Conservation (phyloP, 768 basidiomycete species). For the Suillus subluteus region DNA sequence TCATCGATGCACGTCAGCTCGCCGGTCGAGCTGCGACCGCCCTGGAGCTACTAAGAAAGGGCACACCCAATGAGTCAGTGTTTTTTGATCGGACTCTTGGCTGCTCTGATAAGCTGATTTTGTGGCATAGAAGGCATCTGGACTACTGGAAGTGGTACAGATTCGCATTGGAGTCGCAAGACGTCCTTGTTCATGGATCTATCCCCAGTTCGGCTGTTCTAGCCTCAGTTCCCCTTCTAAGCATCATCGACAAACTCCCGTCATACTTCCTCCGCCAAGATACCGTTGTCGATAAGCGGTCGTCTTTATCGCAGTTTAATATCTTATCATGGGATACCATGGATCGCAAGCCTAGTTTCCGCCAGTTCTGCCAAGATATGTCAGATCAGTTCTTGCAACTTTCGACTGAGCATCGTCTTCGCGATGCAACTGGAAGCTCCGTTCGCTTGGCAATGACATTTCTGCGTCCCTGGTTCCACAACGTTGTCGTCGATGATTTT, state of each 20-base stretch:
- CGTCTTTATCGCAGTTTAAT: conserved; percentile 37
- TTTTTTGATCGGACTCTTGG: conserved; percentile 1
- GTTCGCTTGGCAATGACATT: conserved; percentile 70
- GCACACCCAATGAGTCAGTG: conserved; percentile 57
- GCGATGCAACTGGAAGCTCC: conserved; percentile 68
- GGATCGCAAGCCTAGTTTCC: conserved; percentile 62
- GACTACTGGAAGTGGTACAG: conserved; percentile 80
- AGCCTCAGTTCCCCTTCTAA: conserved; percentile 68
- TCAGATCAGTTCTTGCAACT: conserved; percentile 62
- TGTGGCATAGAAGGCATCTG: conserved; percentile 49
- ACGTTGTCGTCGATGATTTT: conserved; percentile 45
- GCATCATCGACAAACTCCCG: conserved; percentile 67
- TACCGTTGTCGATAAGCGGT: conserved; percentile 31
- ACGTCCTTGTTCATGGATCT: conserved; percentile 70
- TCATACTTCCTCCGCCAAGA: conserved; percentile 62
- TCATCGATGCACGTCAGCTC: conserved; percentile 71
- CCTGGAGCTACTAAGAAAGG: conserved; percentile 60
- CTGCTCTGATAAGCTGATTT: conserved; percentile 6
- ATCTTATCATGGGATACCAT: conserved; percentile 57
- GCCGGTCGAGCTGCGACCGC: conserved; percentile 63
- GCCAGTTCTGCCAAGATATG: conserved; percentile 72
- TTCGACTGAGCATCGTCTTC: conserved; percentile 56
- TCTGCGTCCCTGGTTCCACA: conserved; percentile 72
- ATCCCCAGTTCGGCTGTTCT: conserved; percentile 69
- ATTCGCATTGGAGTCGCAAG: conserved; percentile 75